Evolutionary conservation across 257 asterid species (phyloP), one percentile per base, ranked within the genome.

Genomic region (Solanum tarijense): DNA sequence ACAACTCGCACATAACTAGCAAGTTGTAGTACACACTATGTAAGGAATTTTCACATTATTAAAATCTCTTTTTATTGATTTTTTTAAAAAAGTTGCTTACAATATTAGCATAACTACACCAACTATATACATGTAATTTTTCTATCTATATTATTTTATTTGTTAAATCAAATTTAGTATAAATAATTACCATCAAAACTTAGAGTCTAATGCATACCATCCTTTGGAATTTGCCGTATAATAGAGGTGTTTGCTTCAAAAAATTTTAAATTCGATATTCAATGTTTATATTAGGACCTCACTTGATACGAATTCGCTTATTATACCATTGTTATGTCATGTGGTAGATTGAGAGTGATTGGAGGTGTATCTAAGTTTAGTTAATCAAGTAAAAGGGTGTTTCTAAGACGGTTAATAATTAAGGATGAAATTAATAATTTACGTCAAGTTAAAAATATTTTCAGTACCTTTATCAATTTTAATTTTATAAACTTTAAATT

Each of bases 391-490:
- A 52, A 6, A 52, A 5, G 21, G 1, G 3, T 52, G 9, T 52
- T 52, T 52, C 12, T 52, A 52, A 52, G 21, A 2, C 4, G 5
- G 0, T 5, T 52, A 52, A 52, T 2, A 48, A 2, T 48, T 48
- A 0, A 2, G 8, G 0, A 16, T 52, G 8, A 52, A 52, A 52
- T 2, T 52, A 5, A 2, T 52, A 52, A 52, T 2, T 12, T 52
- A 16, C 1, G 1, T 52, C 0, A 16, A 52, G 3, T 52, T 14
- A 48, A 48, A 52, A 0, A 0, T 16, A 0, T 16, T 52, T 52
- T 52, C 6, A 6, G 0, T 16, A 52, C 8, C 7, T 6, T 6
- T 16, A 6, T 2, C 21, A 16, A 16, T 6, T 48, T 65, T 2
- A 65, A 46, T 48, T 52, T 65, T 10, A 65, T 65, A 25, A 65